Percentiles rank a stretch among this genome's conserved stretches.
Evolutionary conservation across 495 filamentous ascomycete species (phyloP).

Genomic region (Symbiotaphrina buchneri): DNA sequence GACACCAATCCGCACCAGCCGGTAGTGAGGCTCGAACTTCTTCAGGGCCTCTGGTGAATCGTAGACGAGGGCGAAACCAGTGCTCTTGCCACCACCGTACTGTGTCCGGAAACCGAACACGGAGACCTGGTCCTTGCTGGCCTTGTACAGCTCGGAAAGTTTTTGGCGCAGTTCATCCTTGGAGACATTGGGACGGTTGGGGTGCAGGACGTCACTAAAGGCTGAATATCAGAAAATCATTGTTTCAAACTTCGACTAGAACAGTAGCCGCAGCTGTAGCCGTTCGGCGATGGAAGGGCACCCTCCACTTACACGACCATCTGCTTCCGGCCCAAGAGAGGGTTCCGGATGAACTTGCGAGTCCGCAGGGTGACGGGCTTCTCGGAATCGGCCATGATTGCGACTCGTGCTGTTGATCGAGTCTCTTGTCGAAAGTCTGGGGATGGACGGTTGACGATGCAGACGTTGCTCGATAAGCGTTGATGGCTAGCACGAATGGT

Average conservation of each 20-base stretch:
- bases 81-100: constrained; percentile 98
- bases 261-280: constrained; percentile 1
- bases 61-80: constrained; percentile 96
- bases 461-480: no score
- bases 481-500: no score
- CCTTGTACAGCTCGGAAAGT: constrained; percentile 91
- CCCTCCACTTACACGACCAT: constrained; percentile 93
- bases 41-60: constrained; percentile 92
- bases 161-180: constrained; percentile 95
- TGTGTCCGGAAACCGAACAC: constrained; percentile 97
- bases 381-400: constrained; percentile 75
- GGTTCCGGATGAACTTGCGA: constrained; percentile 99
- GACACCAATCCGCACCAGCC: constrained; percentile 76
- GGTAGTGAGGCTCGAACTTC: constrained; percentile 99
- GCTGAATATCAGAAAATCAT: neutral
- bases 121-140: constrained; percentile 84
- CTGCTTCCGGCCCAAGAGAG: constrained; percentile 94
- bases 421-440: no score
- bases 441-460: no score
- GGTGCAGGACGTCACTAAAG: constrained; percentile 96
- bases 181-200: constrained; percentile 90
- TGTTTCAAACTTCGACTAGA: neutral
- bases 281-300: constrained; percentile 4
- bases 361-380: constrained; percentile 87
- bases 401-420: constrained; percentile 8